Base-by-base conservation (phyloP, 202 grass and related monocot species). In the Digitaria exilis region DNA sequence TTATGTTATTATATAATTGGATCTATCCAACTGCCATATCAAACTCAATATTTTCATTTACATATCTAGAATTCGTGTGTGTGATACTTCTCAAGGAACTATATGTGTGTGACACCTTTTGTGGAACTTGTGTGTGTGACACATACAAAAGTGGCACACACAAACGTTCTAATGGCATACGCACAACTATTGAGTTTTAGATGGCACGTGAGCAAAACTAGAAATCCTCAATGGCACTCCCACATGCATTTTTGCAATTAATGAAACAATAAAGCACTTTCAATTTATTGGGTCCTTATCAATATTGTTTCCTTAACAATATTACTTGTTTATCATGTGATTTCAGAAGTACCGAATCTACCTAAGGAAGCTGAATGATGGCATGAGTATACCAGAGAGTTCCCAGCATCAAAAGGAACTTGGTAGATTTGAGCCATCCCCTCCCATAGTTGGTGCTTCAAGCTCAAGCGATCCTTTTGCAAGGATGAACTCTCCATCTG, bases 361-460 rank as follows among this genome's bases (percentile, higher is more conserved):
- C n/a, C n/a, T n/a, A n/a, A n/a, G n/a, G n/a, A n/a, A n/a, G n/a
- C n/a, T n/a, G n/a, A n/a, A n/a, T n/a, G n/a, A n/a, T n/a, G n/a
- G n/a, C n/a, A n/a, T n/a, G n/a, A n/a, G n/a, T n/a, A n/a, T n/a
- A n/a, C n/a, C n/a, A n/a, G n/a, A n/a, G n/a, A n/a, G 51, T 81
- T 84, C 83, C n/a, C 73, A 81, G 46, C 58, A 94, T 48, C 86
- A 62, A 15, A 42, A 66, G 67, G 46, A 60, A 41, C 41, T 59
- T 34, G 76, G 74, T 8, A 90, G 62, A 61, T 72, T 65, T 48
- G 22, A 31, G 25, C 56, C 80, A 13, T 30, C 79, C 28, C 73
- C 57, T 52, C 15, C 61, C 6, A 19, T 80, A n/a, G 42, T 29
- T 25, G 5, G 52, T 45, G 37, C 51, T 46, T 54, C 39, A 0